These are phyloP conservation scores for Pittosporum tobira DNA, from an alignment of 129 eudicot genomes.

Conservation along the genomic window DNA sequence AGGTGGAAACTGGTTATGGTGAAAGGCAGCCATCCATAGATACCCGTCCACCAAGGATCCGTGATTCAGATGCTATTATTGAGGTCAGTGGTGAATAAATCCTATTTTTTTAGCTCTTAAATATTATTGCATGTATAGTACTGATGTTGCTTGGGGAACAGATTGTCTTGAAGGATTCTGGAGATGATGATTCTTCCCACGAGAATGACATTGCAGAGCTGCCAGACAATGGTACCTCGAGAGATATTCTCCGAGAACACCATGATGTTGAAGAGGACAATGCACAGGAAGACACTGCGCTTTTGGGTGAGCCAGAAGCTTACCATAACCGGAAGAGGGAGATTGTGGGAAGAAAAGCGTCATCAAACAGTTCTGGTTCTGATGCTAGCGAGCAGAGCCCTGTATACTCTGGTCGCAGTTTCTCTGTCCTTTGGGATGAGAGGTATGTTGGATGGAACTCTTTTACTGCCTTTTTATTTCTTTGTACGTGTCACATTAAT, in stretches of 20 bases:
- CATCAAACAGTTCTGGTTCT: slow-evolving; percentile 20
- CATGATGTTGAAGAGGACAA: too few relatives aligned
- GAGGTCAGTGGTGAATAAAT: too few relatives aligned
- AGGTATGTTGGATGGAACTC: slow-evolving; percentile 32
- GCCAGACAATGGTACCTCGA: slow-evolving; percentile 31
- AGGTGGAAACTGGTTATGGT: slow-evolving; percentile 67
- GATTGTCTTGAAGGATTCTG: slow-evolving; percentile 72
- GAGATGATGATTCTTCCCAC: slow-evolving; percentile 56
- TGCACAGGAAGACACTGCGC: slow-evolving; percentile 29
- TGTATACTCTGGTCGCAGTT: slow-evolving; percentile 26
- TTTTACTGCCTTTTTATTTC: background rate
- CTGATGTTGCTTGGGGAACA: slow-evolving; percentile 27
- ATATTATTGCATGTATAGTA: too few relatives aligned
- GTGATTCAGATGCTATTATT: slow-evolving; percentile 71
- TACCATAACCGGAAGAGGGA: slow-evolving; percentile 42
- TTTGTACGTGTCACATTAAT: too few relatives aligned
- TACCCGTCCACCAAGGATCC: slow-evolving; percentile 66
- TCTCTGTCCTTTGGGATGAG: slow-evolving; percentile 33
- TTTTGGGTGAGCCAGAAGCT: slow-evolving; percentile 27
- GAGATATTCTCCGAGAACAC: slow-evolving; percentile 33
- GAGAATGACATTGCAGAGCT: slow-evolving; percentile 31
- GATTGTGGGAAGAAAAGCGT: slow-evolving; percentile 30
- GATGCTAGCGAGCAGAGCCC: slow-evolving; percentile 39
- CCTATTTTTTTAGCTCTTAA: too few relatives aligned
- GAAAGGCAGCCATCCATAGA: slow-evolving; percentile 80